Percentiles rank a stretch among this genome's conserved stretches.
Evolutionary conservation across 805 yeast species (phyloP).

Genomic region (Sugiyamaella smithiae): DNA sequence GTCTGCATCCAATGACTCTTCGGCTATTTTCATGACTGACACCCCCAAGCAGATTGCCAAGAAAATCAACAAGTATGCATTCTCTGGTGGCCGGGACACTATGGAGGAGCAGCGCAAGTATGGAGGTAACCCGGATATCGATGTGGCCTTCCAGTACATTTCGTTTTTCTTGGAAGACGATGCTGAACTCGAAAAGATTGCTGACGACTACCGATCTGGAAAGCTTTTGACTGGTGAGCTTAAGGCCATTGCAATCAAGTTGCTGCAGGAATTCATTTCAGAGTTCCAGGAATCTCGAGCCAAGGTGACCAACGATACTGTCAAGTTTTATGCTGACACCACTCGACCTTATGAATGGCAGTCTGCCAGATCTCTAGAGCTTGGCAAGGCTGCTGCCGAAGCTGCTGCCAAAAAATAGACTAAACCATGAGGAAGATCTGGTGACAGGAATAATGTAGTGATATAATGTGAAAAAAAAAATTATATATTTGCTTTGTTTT

Average conservation of each 20-base stretch:
- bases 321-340: constrained; percentile 63
- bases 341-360: constrained; percentile 79
- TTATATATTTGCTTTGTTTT: too few species aligned
- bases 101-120: constrained; percentile 84
- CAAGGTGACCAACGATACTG: constrained; percentile 55
- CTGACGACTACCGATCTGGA: constrained; percentile 70
- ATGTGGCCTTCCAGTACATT: constrained; percentile 90
- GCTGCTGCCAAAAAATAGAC: not conserved
- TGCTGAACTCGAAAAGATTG: constrained; percentile 60
- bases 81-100: constrained; percentile 87
- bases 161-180: constrained; percentile 90
- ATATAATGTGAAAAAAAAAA: too few species aligned
- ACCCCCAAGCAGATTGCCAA: constrained; percentile 88
- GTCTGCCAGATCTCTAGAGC: not conserved
- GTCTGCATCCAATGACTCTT: constrained; percentile 90
- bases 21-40: constrained; percentile 94
- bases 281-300: constrained; percentile 80
- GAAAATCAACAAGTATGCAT: constrained; percentile 94
- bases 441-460: too few species aligned
- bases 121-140: constrained; percentile 95
- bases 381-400: not conserved
- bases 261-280: constrained; percentile 72
- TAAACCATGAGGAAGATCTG: too few species aligned
- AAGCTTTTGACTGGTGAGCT: constrained; percentile 88
- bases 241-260: constrained; percentile 81